These are phyloP conservation scores for Trichophyton rubrum DNA, from an alignment of 2,329 filamentous ascomycete species.

Conservation along the genomic window DNA sequence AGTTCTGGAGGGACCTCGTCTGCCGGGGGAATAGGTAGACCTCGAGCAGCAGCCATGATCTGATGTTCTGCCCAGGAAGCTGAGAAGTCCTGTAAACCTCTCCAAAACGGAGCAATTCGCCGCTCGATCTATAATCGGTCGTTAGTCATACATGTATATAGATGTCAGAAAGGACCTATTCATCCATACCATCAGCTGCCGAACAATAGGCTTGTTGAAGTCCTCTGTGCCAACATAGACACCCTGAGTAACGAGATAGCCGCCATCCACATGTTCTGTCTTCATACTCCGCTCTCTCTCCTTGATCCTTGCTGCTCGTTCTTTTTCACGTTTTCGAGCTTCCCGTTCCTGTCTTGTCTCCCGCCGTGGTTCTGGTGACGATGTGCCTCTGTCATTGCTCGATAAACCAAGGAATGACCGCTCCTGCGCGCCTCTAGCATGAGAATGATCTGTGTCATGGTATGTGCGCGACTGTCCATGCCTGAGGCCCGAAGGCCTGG, in stretches of 20 bases:
- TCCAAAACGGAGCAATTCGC: slow-evolving; percentile 87
- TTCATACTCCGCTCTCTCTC: slow-evolving; percentile 82
- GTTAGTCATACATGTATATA: neutral
- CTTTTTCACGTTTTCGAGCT: slow-evolving; percentile 69
- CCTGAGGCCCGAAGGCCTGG: slow-evolving; percentile 20
- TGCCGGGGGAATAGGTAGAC: slow-evolving; percentile 67
- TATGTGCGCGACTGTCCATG: slow-evolving; percentile 10
- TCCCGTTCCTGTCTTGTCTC: slow-evolving; percentile 90
- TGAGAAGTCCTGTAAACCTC: slow-evolving; percentile 77
- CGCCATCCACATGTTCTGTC: slow-evolving; percentile 88
- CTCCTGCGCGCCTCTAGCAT: slow-evolving; percentile 31
- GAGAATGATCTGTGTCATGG: slow-evolving; percentile 2
- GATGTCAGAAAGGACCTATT: too few relatives aligned
- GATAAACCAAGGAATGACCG: slow-evolving; percentile 48
- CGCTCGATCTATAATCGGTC: slow-evolving; percentile 66
- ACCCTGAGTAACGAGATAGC: slow-evolving; percentile 85
- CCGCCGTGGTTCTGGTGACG: slow-evolving; percentile 48
- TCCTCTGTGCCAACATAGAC: slow-evolving; percentile 88
- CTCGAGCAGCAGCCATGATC: slow-evolving; percentile 78
- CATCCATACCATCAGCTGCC: slow-evolving; percentile 69
- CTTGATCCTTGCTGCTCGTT: slow-evolving; percentile 60
- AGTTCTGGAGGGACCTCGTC: slow-evolving; percentile 69
- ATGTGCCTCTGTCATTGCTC: slow-evolving; percentile 37
- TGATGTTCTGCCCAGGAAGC: slow-evolving; percentile 89
- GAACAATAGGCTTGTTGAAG: slow-evolving; percentile 76